phyloP scores from a whole-genome alignment of 345 rosid genomes.

The Boechera stricta region DNA sequence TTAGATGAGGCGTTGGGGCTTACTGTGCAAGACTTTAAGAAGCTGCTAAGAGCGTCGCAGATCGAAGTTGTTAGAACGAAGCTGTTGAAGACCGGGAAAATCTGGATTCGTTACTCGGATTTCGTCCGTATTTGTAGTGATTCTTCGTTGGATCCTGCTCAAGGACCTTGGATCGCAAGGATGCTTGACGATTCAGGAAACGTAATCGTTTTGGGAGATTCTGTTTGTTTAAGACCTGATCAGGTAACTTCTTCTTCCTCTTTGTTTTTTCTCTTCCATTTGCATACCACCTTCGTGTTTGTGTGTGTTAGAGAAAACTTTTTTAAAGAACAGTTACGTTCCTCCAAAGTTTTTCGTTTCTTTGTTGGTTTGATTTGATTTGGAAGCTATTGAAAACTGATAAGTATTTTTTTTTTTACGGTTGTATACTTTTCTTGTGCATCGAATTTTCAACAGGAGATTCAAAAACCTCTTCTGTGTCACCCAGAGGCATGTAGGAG shows the following conservation, averaged over 20 bases:
- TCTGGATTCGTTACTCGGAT: constrained; percentile 65
- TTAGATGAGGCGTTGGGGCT: constrained; percentile 51
- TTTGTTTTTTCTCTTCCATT: background rate
- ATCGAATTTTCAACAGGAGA: constrained; percentile 58
- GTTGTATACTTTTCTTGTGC: constrained; percentile 49
- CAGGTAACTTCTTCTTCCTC: constrained; percentile 56
- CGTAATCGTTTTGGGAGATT: constrained; percentile 72
- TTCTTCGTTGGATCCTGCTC: constrained; percentile 58
- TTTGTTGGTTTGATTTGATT: background rate
- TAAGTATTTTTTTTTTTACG: constrained; percentile 47
- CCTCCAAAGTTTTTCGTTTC: background rate
- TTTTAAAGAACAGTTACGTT: constrained; percentile 23
- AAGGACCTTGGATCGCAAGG: constrained; percentile 60
- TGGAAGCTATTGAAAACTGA: constrained; percentile 61
- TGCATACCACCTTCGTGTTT: constrained; percentile 1
- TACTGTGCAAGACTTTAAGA: constrained; percentile 68
- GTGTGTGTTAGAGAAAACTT: background rate
- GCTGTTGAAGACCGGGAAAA: constrained; percentile 57
- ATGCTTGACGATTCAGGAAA: constrained; percentile 80
- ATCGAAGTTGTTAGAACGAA: constrained; percentile 69
- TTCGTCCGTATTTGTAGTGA: constrained; percentile 64
- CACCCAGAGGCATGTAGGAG: constrained; percentile 36
- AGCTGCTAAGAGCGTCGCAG: constrained; percentile 71
- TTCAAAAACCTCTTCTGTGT: constrained; percentile 12
- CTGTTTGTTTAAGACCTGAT: constrained; percentile 73